These are phyloP conservation scores for Ustilago trichophora DNA, from an alignment of 1,284 basidiomycete genomes.

Conservation along the genomic window DNA sequence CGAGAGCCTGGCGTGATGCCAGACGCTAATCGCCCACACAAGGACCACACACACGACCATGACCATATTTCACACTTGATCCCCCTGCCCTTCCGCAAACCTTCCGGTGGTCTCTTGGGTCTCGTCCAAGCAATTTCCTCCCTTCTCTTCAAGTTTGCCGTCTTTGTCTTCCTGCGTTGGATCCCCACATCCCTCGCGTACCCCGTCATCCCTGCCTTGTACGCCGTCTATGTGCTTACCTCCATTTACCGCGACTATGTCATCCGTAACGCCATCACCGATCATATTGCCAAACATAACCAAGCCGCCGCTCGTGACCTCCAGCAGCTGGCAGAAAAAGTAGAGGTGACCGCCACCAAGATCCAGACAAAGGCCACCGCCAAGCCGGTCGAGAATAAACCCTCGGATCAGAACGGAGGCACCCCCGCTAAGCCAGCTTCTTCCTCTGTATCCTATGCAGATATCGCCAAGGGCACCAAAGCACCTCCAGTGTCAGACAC, in stretches of 20 bases:
- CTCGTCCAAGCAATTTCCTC: constrained; percentile 44
- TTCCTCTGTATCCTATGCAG: constrained; percentile 24
- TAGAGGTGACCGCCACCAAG: constrained; percentile 37
- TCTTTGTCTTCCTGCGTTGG: constrained; percentile 60
- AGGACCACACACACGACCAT: constrained; percentile 1
- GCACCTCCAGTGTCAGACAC: background rate
- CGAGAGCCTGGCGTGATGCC: constrained; percentile 39
- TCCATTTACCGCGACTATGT: constrained; percentile 45
- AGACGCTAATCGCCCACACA: constrained; percentile 11
- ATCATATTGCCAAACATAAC: constrained; percentile 11
- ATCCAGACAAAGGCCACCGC: constrained; percentile 28
- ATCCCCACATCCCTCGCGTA: constrained; percentile 48
- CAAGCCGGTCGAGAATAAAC: constrained; percentile 30
- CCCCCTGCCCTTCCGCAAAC: constrained; percentile 23
- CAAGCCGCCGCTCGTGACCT: constrained; percentile 28
- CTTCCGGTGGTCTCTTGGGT: constrained; percentile 36
- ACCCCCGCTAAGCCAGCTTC: constrained; percentile 7
- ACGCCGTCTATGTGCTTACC: constrained; percentile 40
- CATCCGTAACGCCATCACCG: constrained; percentile 34
- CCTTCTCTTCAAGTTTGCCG: constrained; percentile 52
- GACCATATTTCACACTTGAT: background rate
- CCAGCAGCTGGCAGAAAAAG: constrained; percentile 43
- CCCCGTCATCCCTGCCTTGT: constrained; percentile 49
- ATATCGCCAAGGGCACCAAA: constrained; percentile 31
- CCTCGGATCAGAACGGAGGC: constrained; percentile 15